Conservation (phyloP, 2,329 filamentous ascomycete species). For the Aspergillus japonicus region DNA sequence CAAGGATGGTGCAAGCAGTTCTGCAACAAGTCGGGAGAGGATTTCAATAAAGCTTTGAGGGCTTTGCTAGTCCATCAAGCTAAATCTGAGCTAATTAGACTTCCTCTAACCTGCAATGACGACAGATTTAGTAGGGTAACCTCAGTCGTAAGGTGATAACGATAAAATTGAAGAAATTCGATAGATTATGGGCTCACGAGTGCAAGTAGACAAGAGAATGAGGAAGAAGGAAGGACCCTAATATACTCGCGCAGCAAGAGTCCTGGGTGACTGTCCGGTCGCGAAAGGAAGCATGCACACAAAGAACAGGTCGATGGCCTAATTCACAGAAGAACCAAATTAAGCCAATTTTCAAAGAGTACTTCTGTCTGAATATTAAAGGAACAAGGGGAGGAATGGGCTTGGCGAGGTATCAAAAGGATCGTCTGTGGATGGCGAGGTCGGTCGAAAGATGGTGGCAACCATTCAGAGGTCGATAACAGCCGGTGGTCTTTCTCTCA, state of each 20-base stretch:
- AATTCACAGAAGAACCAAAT: not conserved
- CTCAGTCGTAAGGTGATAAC: not conserved
- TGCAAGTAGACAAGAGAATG: not conserved
- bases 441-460: not conserved
- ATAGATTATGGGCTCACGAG: not conserved
- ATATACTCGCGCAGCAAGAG: not conserved
- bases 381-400: not conserved
- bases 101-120: not conserved
- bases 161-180: not conserved
- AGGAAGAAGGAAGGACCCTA: not conserved
- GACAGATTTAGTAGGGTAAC: not conserved
- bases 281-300: not conserved
- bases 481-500: not conserved
- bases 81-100: not conserved
- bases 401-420: not conserved
- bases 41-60: conserved; percentile 12
- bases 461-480: not conserved
- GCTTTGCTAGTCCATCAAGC: conserved; percentile 21
- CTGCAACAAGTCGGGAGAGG: conserved; percentile 17
- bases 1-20: conserved; percentile 25
- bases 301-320: not conserved
- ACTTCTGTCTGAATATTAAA: not conserved
- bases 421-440: not conserved
- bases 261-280: not conserved
- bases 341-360: not conserved